Conservation (phyloP, 306 rosid genomes). For the Canavalia ensiformis region DNA sequence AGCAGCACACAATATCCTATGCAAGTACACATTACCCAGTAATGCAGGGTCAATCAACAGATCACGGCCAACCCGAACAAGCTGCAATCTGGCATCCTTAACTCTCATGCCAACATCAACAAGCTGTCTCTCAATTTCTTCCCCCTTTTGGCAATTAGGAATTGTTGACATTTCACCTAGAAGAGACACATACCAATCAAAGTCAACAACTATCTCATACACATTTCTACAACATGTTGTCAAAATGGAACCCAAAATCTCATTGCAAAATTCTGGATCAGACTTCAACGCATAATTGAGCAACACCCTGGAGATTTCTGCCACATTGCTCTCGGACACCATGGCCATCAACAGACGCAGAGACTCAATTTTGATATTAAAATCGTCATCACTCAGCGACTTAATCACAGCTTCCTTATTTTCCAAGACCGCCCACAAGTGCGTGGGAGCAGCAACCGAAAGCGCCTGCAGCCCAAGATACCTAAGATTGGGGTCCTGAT, state of each 20-base stretch:
- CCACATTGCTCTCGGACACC: conserved; percentile 82
- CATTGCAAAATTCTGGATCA: conserved; percentile 83
- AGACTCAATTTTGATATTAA: conserved; percentile 80
- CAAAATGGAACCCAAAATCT: conserved; percentile 80
- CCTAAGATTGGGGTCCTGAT: conserved; percentile 88
- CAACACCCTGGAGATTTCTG: conserved; percentile 77
- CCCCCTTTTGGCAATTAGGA: conserved; percentile 84
- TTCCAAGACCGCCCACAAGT: conserved; percentile 87
- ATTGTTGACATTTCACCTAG: conserved; percentile 88
- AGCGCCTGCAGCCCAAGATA: conserved; percentile 89
- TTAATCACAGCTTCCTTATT: conserved; percentile 85
- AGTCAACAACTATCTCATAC: conserved; percentile 82
- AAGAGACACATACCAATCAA: conserved; percentile 90
- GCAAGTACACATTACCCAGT: conserved; percentile 78
- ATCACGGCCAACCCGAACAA: conserved; percentile 78
- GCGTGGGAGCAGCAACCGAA: conserved; percentile 62
- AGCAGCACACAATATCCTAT: conserved; percentile 80
- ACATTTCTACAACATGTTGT: conserved; percentile 68
- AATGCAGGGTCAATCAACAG: conserved; percentile 96
- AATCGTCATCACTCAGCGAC: conserved; percentile 86
- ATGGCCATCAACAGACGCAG: conserved; percentile 81
- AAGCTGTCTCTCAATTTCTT: conserved; percentile 89
- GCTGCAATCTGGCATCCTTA: conserved; percentile 84
- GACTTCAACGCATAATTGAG: conserved; percentile 82
- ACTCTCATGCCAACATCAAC: conserved; percentile 92